Base-by-base conservation (phyloP, 257 asterid genomes). In the Nicotiana benthamiana region DNA sequence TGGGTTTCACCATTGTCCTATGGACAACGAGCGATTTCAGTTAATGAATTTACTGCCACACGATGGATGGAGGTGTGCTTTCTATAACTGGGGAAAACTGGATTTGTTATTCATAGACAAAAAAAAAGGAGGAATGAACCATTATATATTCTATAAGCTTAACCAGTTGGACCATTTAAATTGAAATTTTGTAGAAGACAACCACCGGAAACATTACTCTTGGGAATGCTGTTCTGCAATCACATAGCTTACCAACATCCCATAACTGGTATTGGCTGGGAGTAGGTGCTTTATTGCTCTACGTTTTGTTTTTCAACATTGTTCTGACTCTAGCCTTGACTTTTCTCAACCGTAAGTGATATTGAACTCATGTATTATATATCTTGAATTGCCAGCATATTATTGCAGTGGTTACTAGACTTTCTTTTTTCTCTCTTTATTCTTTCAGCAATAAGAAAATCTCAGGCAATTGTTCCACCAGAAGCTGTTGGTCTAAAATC, bases 1-100 rank as follows among this genome's bases (percentile, higher is more conserved):
- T 94, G 98, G 98, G 83, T 89, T 43, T 94, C 98, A 36, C 98
- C 97, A 46, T 83, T 94, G 84, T 85, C 97, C 52, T 94, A 92
- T 48, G 98, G 89, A 28, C 97, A 94, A 84, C 90, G 96, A 27
- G 97, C 97, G 32, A 84, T 94, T 74, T 86, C 98, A 52, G 92
- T 94, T 67, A 94, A 94, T 60, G 98, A 94, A 82, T 92, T 94
- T 86, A 85, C 92, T 61, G 92, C 97, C 62, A 79, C 89, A 54
- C 89, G 97, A 88, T 94, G 98, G 98, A 88, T 13, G 87, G 83
- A 89, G 98, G 97, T 92, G 62, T 63, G 87, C 60, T 81, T 75
- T 81, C 57, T 75, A 63, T 43, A 75, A 53, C 32, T 18, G 13
- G 72, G 74, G 12, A 79, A 79, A 20, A 36, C 65, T 56, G 52